Conservation (phyloP, 345 rosid genomes). For the Abelmoschus esculentus region DNA sequence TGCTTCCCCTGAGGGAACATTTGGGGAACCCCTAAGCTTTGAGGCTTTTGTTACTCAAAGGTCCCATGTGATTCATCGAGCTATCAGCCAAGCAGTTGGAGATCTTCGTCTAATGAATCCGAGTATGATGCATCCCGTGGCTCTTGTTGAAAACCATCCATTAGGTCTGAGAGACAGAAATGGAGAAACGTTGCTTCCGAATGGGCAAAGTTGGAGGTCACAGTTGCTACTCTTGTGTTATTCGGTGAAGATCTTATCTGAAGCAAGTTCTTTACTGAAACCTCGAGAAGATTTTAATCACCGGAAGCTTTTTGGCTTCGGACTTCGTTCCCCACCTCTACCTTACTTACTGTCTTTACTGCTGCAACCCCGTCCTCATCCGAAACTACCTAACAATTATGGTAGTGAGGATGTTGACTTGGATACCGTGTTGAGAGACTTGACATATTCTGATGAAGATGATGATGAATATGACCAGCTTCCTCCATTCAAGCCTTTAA, state of each 20-base stretch:
- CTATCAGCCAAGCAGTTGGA: conserved; percentile 46
- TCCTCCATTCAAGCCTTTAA: conserved; percentile 42
- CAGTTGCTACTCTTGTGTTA: conserved; percentile 54
- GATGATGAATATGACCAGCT: conserved; percentile 35
- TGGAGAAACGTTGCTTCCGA: conserved; percentile 29
- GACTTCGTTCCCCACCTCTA: conserved; percentile 25
- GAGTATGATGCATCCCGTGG: conserved; percentile 39
- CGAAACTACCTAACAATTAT: conserved; percentile 23
- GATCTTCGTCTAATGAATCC: conserved; percentile 34
- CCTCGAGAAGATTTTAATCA: conserved; percentile 22
- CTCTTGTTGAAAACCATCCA: conserved; percentile 53
- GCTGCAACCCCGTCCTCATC: conserved; percentile 34
- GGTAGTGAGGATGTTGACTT: conserved; percentile 27
- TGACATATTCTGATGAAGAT: conserved; percentile 21
- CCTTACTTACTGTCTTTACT: conserved; percentile 42
- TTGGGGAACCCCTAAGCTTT: conserved; percentile 36
- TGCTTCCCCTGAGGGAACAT: conserved; percentile 45
- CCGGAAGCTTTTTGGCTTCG: conserved; percentile 26
- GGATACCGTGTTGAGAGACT: conserved; percentile 26
- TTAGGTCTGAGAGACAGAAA: conserved; percentile 24
- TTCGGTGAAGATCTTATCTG: conserved; percentile 45
- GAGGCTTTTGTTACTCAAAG: conserved; percentile 44
- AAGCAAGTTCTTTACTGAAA: conserved; percentile 27
- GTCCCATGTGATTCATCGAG: conserved; percentile 37
- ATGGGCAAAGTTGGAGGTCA: conserved; percentile 46